phyloP scores from a whole-genome alignment of 257 asterid genomes.

The Penstemon davidsonii region DNA sequence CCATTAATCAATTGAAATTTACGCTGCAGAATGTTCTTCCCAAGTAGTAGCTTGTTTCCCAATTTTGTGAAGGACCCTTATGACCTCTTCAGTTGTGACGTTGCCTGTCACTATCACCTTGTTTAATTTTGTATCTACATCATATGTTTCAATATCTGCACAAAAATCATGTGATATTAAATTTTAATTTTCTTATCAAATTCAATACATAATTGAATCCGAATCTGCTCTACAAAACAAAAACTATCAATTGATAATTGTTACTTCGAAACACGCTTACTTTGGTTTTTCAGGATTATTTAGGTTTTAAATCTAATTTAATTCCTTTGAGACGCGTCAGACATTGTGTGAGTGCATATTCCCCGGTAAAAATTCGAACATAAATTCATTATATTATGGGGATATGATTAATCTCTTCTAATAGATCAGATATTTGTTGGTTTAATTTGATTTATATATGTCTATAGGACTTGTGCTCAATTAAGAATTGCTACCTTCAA shows the following conservation, averaged over 20 bases:
- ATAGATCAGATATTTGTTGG: too few species aligned
- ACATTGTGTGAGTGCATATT: too few species aligned
- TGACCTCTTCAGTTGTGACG: constrained; percentile 65
- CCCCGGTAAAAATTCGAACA: too few species aligned
- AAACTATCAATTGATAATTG: too few species aligned
- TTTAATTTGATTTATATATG: too few species aligned
- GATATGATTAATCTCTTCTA: too few species aligned
- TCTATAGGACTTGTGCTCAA: too few species aligned
- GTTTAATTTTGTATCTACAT: constrained; percentile 55
- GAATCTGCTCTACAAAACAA: background rate
- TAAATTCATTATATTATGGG: too few species aligned
- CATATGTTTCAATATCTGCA: constrained; percentile 84
- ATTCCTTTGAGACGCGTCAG: too few species aligned
- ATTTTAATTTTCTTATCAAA: background rate
- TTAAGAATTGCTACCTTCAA: constrained; percentile 52
- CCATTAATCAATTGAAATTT: background rate
- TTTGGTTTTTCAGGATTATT: too few species aligned
- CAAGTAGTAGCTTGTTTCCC: constrained; percentile 77
- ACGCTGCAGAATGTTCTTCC: constrained; percentile 35
- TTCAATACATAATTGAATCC: background rate
- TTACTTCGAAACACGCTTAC: too few species aligned
- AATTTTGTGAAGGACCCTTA: constrained; percentile 63
- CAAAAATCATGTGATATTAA: background rate
- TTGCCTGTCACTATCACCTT: constrained; percentile 84
- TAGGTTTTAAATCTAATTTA: too few species aligned